Base-by-base conservation (phyloP, 2,329 filamentous ascomycete species). In the Thelonectria rubi region DNA sequence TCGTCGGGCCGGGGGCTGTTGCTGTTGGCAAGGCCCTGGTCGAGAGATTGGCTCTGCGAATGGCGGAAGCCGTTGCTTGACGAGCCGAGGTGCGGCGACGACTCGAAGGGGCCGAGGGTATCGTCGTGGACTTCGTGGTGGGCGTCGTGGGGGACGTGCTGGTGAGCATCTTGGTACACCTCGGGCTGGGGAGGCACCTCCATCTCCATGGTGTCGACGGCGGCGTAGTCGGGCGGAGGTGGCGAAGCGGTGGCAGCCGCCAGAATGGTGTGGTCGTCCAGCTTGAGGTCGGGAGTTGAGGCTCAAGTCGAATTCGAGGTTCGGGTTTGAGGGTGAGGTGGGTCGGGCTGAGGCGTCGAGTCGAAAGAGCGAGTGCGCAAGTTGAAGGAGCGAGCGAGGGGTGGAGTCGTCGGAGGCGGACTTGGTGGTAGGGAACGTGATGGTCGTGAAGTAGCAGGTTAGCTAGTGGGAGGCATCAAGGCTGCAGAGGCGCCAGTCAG, bases 171-270 rank as follows among this genome's bases (percentile, higher is more conserved):
- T 11, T 17, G n/a, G 62, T 78, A 78, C 60, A 70, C 69, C 30
- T 81, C 79, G 56, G 74, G 73, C 20, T 73, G 65, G 50, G 58
- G 66, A 60, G 60, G 65, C 34, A 69, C 63, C 46, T 76, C 74
- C 55, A 71, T 72, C 58, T 88, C 85, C 80, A 84, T 84, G 62
- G 69, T 81, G 70, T 83, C 81, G 69, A 84, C 75, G 60, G 79
- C 78, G 81, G 83, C 80, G 15, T 49, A 58, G 67, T 70, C 67
- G 64, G 49, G 60, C 58, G 64, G 58, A 57, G 64, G 65, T 46
- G 63, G 52, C 15, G 53, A 55, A 50, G 62, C 49, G 65, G 67
- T 65, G 63, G 65, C 49, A 47, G 67, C 63, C 63, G 65, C 68
- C 64, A 66, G 54, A 46, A 67, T 70, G 60, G 71, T 68, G 52